phyloP scores from a whole-genome alignment of 441 rosid genomes.

The Aquilaria agallochum region DNA sequence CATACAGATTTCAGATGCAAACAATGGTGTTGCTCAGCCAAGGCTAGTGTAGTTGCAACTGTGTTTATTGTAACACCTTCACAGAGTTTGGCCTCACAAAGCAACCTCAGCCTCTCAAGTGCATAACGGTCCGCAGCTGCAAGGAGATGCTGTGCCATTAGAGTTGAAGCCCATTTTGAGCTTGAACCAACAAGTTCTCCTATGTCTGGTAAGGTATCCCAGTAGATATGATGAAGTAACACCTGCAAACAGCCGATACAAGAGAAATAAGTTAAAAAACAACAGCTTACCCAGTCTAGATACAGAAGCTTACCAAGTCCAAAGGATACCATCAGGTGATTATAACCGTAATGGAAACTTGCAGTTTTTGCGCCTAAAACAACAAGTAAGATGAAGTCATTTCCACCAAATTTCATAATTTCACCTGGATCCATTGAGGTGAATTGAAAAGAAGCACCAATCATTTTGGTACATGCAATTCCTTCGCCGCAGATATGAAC shows the following conservation, averaged over 20 bases:
- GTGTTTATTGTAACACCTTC: constrained; percentile 79
- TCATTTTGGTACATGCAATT: constrained; percentile 10
- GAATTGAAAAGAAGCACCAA: constrained; percentile 7
- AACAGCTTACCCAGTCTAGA: constrained; percentile 6
- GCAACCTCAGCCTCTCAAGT: constrained; percentile 76
- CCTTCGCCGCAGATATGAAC: constrained; percentile 4
- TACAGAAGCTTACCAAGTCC: constrained; percentile 4
- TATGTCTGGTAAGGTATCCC: constrained; percentile 77
- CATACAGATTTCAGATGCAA: constrained; percentile 67
- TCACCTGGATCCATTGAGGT: no score
- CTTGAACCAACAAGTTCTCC: constrained; percentile 64
- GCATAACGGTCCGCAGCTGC: constrained; percentile 91
- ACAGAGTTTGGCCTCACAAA: constrained; percentile 78
- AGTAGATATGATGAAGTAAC: constrained; percentile 81
- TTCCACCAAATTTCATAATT: constrained; percentile 10
- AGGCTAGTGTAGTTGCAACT: constrained; percentile 85
- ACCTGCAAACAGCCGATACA: constrained; percentile 40
- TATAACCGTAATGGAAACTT: neutral
- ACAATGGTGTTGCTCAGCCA: constrained; percentile 95
- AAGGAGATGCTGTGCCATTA: constrained; percentile 89
- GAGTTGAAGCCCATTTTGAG: constrained; percentile 66
- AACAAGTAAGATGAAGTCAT: constrained; percentile 9
- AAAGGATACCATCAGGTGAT: no score
- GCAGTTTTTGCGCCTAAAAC: constrained; percentile 5
- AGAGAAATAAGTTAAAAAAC: constrained; percentile 11